Evolutionary conservation across 2,329 filamentous ascomycete species (phyloP), one percentile per base, ranked within the genome.

Genomic region (Penicillium sp.): DNA sequence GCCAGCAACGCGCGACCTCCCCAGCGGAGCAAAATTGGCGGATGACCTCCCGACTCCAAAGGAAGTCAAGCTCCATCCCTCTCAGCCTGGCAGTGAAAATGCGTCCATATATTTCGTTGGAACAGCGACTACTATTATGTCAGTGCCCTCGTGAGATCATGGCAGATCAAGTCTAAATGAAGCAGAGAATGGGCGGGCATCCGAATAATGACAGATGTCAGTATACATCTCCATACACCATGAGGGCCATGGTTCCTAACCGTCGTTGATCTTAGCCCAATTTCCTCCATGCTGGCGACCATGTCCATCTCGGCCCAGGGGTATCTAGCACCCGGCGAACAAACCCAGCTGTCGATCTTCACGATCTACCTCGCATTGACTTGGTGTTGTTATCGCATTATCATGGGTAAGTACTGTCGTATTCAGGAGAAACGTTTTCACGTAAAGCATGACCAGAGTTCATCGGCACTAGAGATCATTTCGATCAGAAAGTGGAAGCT

Each of bases 261-360:
- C 19, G 22, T 37, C 24, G 16, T 49, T 18, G 9, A 33, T 40
- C 4, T 16, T 22, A 84, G 69, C 84, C 85, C 10, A 88, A 88
- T 72, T 89, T 89, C 73, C 79, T 89, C 0, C 87, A 88, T 65
- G 81, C 82, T 1, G 86, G 86, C 35, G 85, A 88, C 66, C 85
- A 89, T 65, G 85, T 89, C 10, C 86, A 89, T 69, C 80, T 89
- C 1, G 87, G 86, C 0, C 87, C 87, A 0, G 86, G 86, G 1
- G 85, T 89, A 2, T 82, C 79, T 2, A 82, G 78, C 1, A 78
- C 78, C 22, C 78, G 86, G 2, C 71, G 73, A 33, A 87, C 83
- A 0, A 82, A 89, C 61, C 86, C 86, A 31, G 84, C 84, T 0
- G 77, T 89, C n/a, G 82, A 87, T 59, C 69, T 89, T 6, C 78